Conservation (phyloP, 257 asterid genomes). For the Solanum pinnatisectum region DNA sequence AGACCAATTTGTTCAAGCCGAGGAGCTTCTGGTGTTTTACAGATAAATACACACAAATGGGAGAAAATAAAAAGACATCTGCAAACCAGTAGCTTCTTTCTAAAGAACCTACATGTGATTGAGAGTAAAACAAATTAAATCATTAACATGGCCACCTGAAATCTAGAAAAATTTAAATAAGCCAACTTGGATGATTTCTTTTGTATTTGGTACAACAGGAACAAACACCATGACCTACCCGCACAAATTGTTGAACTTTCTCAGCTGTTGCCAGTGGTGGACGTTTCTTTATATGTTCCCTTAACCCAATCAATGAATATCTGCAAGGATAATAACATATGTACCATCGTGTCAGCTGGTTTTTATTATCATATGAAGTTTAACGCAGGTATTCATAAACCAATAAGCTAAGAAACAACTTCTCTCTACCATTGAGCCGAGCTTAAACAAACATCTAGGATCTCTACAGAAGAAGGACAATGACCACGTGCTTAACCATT, state of each 20-base stretch:
- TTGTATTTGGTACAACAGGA: background rate
- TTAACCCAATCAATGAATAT: slow-evolving; percentile 59
- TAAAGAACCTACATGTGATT: background rate
- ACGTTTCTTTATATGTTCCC: slow-evolving; percentile 98
- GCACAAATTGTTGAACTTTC: slow-evolving; percentile 87
- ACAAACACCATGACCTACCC: slow-evolving; percentile 36
- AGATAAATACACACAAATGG: background rate
- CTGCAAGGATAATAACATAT: slow-evolving; percentile 23
- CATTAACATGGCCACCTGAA: background rate
- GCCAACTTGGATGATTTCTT: background rate
- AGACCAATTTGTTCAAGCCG: background rate
- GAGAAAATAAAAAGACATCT: background rate
- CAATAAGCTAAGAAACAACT: background rate
- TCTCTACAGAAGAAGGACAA: background rate
- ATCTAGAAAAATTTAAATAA: background rate
- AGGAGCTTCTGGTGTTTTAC: background rate
- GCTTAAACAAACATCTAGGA: background rate
- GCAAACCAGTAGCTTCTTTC: background rate
- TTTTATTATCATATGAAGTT: background rate
- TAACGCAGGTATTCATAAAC: background rate
- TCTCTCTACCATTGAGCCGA: background rate
- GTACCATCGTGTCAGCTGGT: background rate
- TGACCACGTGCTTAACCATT: background rate
- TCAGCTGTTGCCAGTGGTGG: slow-evolving; percentile 95
- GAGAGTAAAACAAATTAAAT: background rate